Evolutionary conservation across 139 green algal species (phyloP), one percentile per base, ranked within the genome.

Genomic region (Picochlorum sp.): DNA sequence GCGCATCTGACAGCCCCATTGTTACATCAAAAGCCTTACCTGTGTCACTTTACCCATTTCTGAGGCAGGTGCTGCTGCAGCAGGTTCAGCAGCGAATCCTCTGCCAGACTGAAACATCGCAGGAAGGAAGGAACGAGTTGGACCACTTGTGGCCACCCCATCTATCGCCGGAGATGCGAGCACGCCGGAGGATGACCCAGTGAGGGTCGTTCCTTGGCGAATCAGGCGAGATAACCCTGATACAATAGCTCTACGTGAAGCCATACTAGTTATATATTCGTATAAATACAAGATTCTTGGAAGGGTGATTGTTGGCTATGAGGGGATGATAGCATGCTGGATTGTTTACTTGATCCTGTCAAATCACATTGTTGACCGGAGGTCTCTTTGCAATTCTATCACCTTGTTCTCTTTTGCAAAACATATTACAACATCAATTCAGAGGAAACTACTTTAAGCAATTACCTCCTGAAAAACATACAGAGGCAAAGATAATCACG

Each of bases 401-500:
- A 30, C 28, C 28, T 30, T 5, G 0, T 30, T 30, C 28, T 30
- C 28, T 30, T 30, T 30, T 30, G 28, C 28, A 30, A 30, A 30
- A 30, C 28, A 30, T 30, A 5, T 30, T 41, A 41, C 34, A 41
- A 41, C 7, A 41, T 41, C 28, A 30, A 30, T 51, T 15, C 16
- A 51, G 45, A 18, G 16, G 7, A 54, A 10, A 54, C 13, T 77
- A 80, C 50, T 79, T 77, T 57, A 83, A 61, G 68, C 78, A 83
- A 58, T 85, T 85, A 21, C 71, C 68, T 30, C 70, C 77, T 8
- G 74, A 81, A 68, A 93, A 94, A 80, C 88, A 94, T 13, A 86
- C 77, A 13, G 87, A 73, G 49, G 88, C 65, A 69, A 95, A 90
- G 66, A 95, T 90, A 76, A 95, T 78, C 21, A 93, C 61, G 1